phyloP scores from a whole-genome alignment of 164 flowering plant species.

The Sextonia rubra region DNA sequence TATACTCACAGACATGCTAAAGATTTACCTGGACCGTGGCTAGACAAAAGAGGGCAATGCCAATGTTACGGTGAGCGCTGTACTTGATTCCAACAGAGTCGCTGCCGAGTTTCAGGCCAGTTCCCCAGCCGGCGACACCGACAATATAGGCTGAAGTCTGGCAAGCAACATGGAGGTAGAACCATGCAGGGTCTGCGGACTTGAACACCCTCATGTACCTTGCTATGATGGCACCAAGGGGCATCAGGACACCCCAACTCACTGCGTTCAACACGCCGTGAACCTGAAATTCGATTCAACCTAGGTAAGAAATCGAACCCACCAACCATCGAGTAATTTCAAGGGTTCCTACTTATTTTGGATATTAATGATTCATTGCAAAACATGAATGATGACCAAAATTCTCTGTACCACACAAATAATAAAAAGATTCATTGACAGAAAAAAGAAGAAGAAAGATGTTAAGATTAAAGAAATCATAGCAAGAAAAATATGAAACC shows the following conservation, averaged over 20 bases:
- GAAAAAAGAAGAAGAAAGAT: not conserved
- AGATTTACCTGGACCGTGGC: conserved; percentile 30
- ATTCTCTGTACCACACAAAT: not conserved
- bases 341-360: not conserved
- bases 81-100: conserved; percentile 20
- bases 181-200: conserved; percentile 51
- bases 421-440: not conserved
- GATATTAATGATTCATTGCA: not conserved
- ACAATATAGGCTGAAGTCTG: conserved; percentile 28
- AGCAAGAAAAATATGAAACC: not conserved
- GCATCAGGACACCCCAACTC: conserved; percentile 85
- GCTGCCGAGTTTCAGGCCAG: conserved; percentile 33
- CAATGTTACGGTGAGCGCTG: conserved; percentile 28
- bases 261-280: conserved; percentile 75
- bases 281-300: conserved; percentile 33
- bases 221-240: conserved; percentile 67
- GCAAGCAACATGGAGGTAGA: conserved; percentile 32
- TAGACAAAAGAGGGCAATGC: conserved; percentile 25
- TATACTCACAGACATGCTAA: not conserved
- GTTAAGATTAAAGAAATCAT: too few species aligned
- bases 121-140: conserved; percentile 38
- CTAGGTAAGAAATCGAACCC: not conserved
- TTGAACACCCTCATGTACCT: conserved; percentile 75
- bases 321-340: not conserved
- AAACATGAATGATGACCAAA: not conserved